phyloP scores from a whole-genome alignment of 805 yeast genomes.

The Kockiozyma suomiensis region DNA sequence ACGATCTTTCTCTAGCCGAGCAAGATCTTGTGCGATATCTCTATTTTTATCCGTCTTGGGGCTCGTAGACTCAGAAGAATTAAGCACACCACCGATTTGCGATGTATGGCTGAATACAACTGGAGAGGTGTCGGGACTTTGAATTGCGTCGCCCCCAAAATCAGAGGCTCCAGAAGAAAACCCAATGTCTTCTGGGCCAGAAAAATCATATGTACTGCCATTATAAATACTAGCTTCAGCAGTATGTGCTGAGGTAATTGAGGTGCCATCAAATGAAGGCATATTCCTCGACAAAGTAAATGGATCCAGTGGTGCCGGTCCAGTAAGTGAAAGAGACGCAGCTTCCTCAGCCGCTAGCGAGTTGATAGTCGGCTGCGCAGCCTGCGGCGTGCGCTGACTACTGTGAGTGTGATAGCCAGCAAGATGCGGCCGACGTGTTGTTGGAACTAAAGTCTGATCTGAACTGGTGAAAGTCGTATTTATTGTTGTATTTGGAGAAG shows the following conservation, averaged over 20 bases:
- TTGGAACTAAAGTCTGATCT: not conserved
- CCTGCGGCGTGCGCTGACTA: not conserved
- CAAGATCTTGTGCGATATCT: slow-evolving; percentile 10
- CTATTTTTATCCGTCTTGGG: not conserved
- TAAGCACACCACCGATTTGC: not conserved
- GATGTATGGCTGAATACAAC: not conserved
- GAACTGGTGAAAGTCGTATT: not conserved
- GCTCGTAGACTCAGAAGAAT: not conserved
- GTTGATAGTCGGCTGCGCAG: slow-evolving; percentile 3
- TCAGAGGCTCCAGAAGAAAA: slow-evolving; percentile 34
- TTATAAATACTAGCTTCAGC: slow-evolving; percentile 8
- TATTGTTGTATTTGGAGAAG: not conserved
- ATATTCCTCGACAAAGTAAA: slow-evolving; percentile 1
- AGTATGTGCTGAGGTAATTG: not conserved
- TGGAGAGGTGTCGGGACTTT: not conserved
- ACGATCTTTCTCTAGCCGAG: slow-evolving; percentile 41
- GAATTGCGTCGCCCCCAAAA: slow-evolving; percentile 8
- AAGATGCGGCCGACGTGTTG: not conserved
- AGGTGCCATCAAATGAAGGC: not conserved
- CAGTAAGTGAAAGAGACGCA: not conserved
- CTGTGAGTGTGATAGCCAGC: not conserved
- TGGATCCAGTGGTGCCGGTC: not conserved
- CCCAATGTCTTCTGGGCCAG: slow-evolving; percentile 30
- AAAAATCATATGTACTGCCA: slow-evolving; percentile 21
- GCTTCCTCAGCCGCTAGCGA: slow-evolving; percentile 14